phyloP scores from a whole-genome alignment of 768 basidiomycete genomes.

The Paxillus ammoniavirescens region DNA sequence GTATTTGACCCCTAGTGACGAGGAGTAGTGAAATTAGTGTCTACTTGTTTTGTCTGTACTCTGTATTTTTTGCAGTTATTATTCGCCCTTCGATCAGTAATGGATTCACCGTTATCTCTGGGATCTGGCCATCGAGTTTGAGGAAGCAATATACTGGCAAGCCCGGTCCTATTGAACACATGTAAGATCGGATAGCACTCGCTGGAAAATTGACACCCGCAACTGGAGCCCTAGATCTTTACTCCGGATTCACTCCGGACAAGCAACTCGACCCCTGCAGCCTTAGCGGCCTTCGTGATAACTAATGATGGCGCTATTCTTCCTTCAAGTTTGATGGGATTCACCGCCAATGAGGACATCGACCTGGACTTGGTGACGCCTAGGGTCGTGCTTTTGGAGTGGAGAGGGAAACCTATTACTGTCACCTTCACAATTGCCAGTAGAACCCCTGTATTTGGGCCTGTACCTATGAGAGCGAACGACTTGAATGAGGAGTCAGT shows the following conservation, averaged over 20 bases:
- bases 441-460: too few relatives aligned
- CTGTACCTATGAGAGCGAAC: too few relatives aligned
- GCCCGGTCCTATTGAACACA: too few relatives aligned
- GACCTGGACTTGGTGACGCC: slow-evolving; percentile 11
- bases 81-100: neutral
- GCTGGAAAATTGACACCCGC: slow-evolving; percentile 2
- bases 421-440: too few relatives aligned
- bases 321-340: slow-evolving; percentile 1
- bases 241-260: slow-evolving; percentile 24
- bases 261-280: slow-evolving; percentile 22
- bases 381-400: neutral
- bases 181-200: neutral
- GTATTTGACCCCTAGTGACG: slow-evolving; percentile 74
- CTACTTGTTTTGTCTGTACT: neutral
- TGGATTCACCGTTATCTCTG: neutral
- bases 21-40: slow-evolving; percentile 47
- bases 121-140: too few relatives aligned
- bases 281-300: slow-evolving; percentile 24
- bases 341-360: slow-evolving; percentile 20
- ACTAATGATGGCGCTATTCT: slow-evolving; percentile 8
- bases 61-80: slow-evolving; percentile 2
- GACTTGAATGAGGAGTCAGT: too few relatives aligned
- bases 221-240: too few relatives aligned
- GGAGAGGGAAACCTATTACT: too few relatives aligned
- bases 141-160: too few relatives aligned